Percentiles rank a stretch among this genome's conserved stretches.
phyloP scores from a whole-genome alignment of 495 filamentous ascomycete species.

The Tetracladium setigerum region DNA sequence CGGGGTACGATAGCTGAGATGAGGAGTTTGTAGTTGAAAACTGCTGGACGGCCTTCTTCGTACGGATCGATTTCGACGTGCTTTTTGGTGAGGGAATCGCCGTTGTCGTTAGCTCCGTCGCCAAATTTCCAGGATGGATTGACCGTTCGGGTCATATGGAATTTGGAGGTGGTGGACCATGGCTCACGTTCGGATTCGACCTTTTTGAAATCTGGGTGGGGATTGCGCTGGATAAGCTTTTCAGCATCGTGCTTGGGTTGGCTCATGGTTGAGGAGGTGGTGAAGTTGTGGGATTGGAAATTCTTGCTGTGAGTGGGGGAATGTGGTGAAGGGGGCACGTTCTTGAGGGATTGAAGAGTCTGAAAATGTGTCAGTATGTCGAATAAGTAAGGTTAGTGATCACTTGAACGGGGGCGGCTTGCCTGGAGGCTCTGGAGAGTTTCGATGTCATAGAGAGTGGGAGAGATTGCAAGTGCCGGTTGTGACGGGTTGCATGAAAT shows the following conservation, averaged over 20 bases:
- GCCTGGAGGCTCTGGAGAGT: too few species aligned
- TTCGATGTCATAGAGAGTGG: too few species aligned
- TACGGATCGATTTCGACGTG: slow-evolving; percentile 83
- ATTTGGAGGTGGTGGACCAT: slow-evolving; percentile 45
- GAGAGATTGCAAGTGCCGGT: too few species aligned
- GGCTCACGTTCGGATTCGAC: slow-evolving; percentile 66
- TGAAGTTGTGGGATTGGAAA: not conserved
- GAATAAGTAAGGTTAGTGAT: too few species aligned
- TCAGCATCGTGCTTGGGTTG: slow-evolving; percentile 24
- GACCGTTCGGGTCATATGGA: slow-evolving; percentile 61
- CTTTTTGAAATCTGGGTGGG: slow-evolving; percentile 68
- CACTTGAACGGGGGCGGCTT: too few species aligned
- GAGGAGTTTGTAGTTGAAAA: slow-evolving; percentile 86
- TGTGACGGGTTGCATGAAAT: too few species aligned
- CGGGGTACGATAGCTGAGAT: slow-evolving; percentile 82
- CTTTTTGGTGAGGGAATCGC: slow-evolving; percentile 43
- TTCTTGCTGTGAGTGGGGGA: not conserved
- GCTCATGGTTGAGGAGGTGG: not conserved
- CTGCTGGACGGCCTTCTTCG: slow-evolving; percentile 54
- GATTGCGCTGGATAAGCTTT: slow-evolving; percentile 49
- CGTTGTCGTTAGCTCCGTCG: slow-evolving; percentile 53
- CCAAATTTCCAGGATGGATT: slow-evolving; percentile 72
- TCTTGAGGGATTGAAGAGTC: too few species aligned
- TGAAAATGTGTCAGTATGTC: too few species aligned
- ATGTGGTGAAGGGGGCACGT: too few species aligned